These are phyloP conservation scores for Chrysoporthe puriensis DNA, from an alignment of 2,329 filamentous ascomycete species.

Conservation along the genomic window DNA sequence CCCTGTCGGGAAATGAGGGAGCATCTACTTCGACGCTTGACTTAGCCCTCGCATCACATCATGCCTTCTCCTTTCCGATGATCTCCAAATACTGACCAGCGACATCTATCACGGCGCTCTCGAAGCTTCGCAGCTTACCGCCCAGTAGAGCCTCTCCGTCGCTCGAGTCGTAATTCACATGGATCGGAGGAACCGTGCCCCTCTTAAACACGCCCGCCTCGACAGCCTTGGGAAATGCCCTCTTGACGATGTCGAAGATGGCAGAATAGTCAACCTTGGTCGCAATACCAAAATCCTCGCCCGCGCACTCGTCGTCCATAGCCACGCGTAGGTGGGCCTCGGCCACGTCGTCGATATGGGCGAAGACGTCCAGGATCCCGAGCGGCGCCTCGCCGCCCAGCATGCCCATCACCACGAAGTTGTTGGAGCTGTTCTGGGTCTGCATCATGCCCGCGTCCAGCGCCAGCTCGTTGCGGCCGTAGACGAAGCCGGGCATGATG, in stretches of 20 bases:
- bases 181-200: slow-evolving; percentile 29
- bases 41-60: not conserved
- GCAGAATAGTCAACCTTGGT: slow-evolving; percentile 31
- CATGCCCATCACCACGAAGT: slow-evolving; percentile 33
- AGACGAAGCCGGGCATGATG: slow-evolving; percentile 36
- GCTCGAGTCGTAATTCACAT: slow-evolving; percentile 22
- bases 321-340: slow-evolving; percentile 32
- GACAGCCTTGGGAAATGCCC: slow-evolving; percentile 33
- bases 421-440: slow-evolving; percentile 36
- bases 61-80: slow-evolving; percentile 12
- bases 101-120: slow-evolving; percentile 15
- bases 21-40: too few species aligned
- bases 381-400: slow-evolving; percentile 31
- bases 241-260: slow-evolving; percentile 32
- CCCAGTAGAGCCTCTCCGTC: slow-evolving; percentile 15
- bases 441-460: slow-evolving; percentile 33
- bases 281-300: slow-evolving; percentile 31
- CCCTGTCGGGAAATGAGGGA: too few species aligned
- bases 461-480: slow-evolving; percentile 36
- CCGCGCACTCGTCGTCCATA: slow-evolving; percentile 28
- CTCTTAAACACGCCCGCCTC: slow-evolving; percentile 33
- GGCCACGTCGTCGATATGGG: slow-evolving; percentile 34
- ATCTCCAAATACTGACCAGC: slow-evolving; percentile 20
- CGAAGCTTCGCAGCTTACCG: slow-evolving; percentile 17
- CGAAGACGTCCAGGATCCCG: slow-evolving; percentile 22